Base-by-base conservation (phyloP, 305 asterid species). In the Ilex paraguariensis region DNA sequence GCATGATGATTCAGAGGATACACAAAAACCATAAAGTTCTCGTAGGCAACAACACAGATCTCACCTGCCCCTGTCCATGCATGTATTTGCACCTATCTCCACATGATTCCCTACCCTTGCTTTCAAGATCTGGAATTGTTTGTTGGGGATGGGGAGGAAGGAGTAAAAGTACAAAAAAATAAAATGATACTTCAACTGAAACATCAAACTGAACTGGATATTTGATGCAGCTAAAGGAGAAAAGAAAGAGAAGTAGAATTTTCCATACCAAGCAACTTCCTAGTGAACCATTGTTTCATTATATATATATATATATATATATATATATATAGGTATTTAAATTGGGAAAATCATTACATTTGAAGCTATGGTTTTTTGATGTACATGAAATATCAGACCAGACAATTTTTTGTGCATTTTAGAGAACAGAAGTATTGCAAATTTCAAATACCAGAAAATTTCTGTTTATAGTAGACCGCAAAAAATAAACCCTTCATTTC, bases 21-120 rank as follows among this genome's bases (percentile, higher is more conserved):
- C 28, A 21, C 2, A 21, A 21, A 21, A 92, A 82, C 97, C 85
- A 77, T 77, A 77, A 21, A 21, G 28, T 21, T 21, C 28, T 21
- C 28, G 1, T 21, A 21, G 28, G 28, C 28, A 61, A 50, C 56
- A 46, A 57, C 28, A 42, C 4, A 28, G 31, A 46, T 51, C 64
- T 79, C 67, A 92, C 98, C 98, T 89, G 75, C 97, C 97, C 77
- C 93, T 80, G 68, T 92, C 98, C 33, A 92, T 85, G 80, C 97
- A 89, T 5, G 96, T 76, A 66, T 89, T 89, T 66, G 98, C 91
- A 72, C 98, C 98, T n/a, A 92, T 84, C 72, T 89, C 97, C 56
- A 92, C 97, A 58, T 79, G 82, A 74, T 82, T 78, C 62, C 96
- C 98, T 62, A 89, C 81, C 59, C 69, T 78, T 72, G 78, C 95